Evolutionary conservation across 2,329 filamentous ascomycete species (phyloP), one percentile per base, ranked within the genome.

Genomic region (Tolypocladium cylindrosporum): DNA sequence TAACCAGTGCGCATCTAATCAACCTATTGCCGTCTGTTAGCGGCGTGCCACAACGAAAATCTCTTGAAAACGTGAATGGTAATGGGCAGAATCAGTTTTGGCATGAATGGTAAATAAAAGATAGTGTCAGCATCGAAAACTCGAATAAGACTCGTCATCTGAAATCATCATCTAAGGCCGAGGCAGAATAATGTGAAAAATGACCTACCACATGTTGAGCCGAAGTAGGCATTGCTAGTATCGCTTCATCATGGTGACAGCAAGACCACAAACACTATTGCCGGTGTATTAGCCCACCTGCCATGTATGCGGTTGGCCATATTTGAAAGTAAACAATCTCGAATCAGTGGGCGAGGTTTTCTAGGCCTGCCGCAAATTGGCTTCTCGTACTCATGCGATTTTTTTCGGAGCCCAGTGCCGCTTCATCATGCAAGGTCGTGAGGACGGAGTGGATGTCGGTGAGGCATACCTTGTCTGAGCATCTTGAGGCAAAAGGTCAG

Each of bases 331-430:
- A 19, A 40, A 60, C 58, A 57, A 54, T 63, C 60, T 62, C 58
- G 61, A 67, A 77, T 96, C 91, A 96, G 91, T 93, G 89, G 91
- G 90, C 91, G 86, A 96, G 91, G 92, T 96, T 96, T 96, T 95
- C 91, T 95, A 96, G 90, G 91, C 91, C 91, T 96, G 91, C 90
- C 91, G 76, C 90, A 90, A 89, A 83, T 77, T 90, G 91, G 90
- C 84, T 88, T 84, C 85, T 91, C 89, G 63, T 71, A 79, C 91
- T 91, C 91, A 85, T 85, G 78, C 74, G 61, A 57, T 73, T 60
- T 74, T 67, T 3, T 79, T 95, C 91, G 88, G 91, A 93, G 91
- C 91, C 91, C 91, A 96, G 91, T 96, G 91, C 91, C 90, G 77
- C 81, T 89, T 91, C 89, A 91, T 93, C 89, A 90, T 84, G 66